These are phyloP conservation scores for Cenchrus purpureus DNA, from an alignment of 176 grass and related monocot genomes.

Conservation along the genomic window DNA sequence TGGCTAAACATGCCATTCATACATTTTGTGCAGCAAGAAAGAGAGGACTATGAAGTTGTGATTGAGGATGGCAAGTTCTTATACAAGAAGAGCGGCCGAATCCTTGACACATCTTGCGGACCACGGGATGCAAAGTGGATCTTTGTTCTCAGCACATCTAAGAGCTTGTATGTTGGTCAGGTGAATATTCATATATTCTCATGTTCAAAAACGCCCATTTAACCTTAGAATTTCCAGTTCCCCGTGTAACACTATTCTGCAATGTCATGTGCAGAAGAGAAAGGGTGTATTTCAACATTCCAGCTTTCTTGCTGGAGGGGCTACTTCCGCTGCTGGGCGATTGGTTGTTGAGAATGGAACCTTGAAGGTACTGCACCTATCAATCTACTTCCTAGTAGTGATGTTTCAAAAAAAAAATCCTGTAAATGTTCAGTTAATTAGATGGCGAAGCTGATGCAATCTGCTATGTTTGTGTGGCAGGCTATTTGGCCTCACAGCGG, in stretches of 20 bases:
- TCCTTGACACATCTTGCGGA: conserved; percentile 54
- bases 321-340: conserved; percentile 83
- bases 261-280: conserved; percentile 67
- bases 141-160: conserved; percentile 91
- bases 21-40: conserved; percentile 74
- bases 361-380: conserved; percentile 57
- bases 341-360: conserved; percentile 73
- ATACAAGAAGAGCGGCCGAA: conserved; percentile 56
- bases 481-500: conserved; percentile 93
- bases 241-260: not conserved
- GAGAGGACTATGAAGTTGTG: conserved; percentile 77
- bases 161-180: conserved; percentile 78
- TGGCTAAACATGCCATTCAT: conserved; percentile 13
- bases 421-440: not conserved
- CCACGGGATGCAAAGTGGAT: conserved; percentile 77
- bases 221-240: not conserved
- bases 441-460: conserved; percentile 19
- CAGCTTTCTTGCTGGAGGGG: conserved; percentile 90
- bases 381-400: not conserved
- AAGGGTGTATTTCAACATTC: conserved; percentile 95
- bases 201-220: not conserved
- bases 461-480: conserved; percentile 48
- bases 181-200: conserved; percentile 42
- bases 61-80: conserved; percentile 78
- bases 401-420: not conserved